These are phyloP conservation scores for Tuber melanosporum DNA, from an alignment of 495 filamentous ascomycete genomes.

Conservation along the genomic window DNA sequence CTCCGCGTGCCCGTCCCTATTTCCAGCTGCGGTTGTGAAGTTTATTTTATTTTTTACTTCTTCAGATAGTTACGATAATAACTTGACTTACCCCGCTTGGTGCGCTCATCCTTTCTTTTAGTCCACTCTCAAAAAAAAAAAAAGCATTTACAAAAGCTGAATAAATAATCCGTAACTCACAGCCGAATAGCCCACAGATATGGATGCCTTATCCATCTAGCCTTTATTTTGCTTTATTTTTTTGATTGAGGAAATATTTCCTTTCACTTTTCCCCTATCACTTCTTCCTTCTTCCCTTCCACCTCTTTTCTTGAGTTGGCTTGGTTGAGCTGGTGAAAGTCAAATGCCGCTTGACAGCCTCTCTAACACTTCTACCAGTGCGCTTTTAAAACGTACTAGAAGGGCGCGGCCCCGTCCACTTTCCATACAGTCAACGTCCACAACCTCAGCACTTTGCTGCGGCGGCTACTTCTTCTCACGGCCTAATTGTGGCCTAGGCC, in stretches of 20 bases:
- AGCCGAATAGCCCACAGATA: conserved; percentile 14
- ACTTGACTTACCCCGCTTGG: not conserved
- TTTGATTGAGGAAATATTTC: conserved; percentile 13
- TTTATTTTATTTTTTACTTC: not conserved
- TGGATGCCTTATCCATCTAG: conserved; percentile 9
- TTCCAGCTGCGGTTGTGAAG: not conserved
- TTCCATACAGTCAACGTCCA: conserved; percentile 14
- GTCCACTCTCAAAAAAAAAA: not conserved
- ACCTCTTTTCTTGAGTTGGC: not conserved
- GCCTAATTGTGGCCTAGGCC: conserved; percentile 19
- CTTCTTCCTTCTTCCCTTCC: not conserved
- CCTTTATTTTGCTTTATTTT: conserved; percentile 21
- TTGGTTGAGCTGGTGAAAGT: conserved; percentile 1
- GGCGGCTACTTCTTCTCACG: conserved; percentile 10
- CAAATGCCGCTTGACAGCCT: conserved; percentile 35
- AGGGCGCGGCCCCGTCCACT: conserved; percentile 17
- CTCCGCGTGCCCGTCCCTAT: not conserved
- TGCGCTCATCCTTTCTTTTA: not conserved
- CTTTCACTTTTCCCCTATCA: conserved; percentile 9
- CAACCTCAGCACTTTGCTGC: conserved; percentile 13
- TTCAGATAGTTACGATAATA: not conserved
- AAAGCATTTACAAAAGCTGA: not conserved
- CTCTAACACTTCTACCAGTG: conserved; percentile 14
- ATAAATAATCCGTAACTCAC: not conserved
- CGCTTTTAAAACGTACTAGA: conserved; percentile 16